These are phyloP conservation scores for Erythrobasidium hasegawianum DNA, from an alignment of 1,284 basidiomycete species.

Conservation along the genomic window DNA sequence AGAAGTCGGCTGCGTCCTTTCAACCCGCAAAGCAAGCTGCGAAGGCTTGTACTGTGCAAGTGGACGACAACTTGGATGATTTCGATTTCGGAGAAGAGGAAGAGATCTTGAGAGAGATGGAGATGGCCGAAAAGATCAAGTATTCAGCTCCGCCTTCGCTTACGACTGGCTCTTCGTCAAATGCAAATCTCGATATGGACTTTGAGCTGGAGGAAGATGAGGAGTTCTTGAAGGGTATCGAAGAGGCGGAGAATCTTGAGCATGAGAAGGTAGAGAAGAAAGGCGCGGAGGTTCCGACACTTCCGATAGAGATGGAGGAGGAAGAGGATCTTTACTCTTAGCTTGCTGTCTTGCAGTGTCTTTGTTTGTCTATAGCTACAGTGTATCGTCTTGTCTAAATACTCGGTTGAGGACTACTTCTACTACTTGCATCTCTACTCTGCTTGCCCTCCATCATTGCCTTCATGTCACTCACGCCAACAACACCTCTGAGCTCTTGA, in stretches of 20 bases:
- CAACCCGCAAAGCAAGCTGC: not conserved
- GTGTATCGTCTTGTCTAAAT: too few relatives aligned
- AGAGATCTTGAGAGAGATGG: constrained; percentile 36
- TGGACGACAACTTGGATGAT: constrained; percentile 27
- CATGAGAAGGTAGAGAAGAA: not conserved
- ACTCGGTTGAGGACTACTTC: too few relatives aligned
- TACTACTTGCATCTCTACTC: not conserved
- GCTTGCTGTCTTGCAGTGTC: too few relatives aligned
- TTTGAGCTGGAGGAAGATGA: constrained; percentile 10
- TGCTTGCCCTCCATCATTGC: constrained; percentile 56
- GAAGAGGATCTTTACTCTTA: constrained; percentile 25
- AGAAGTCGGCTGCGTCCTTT: not conserved
- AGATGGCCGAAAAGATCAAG: not conserved
- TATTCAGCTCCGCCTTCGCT: constrained; percentile 17
- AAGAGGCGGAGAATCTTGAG: not conserved
- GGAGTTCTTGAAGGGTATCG: constrained; percentile 13
- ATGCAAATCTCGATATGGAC: constrained; percentile 5
- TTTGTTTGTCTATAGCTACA: too few relatives aligned
- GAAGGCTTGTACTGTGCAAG: constrained; percentile 10
- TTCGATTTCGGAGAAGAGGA: constrained; percentile 35
- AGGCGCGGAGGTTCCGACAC: not conserved
- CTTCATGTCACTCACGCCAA: constrained; percentile 72
- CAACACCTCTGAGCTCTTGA: constrained; percentile 60
- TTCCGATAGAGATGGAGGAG: too few relatives aligned
- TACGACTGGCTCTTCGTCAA: constrained; percentile 6